Evolutionary conservation across 2,329 filamentous ascomycete genomes (phyloP).

Genomic region (Tolypocladium ovalisporum): DNA sequence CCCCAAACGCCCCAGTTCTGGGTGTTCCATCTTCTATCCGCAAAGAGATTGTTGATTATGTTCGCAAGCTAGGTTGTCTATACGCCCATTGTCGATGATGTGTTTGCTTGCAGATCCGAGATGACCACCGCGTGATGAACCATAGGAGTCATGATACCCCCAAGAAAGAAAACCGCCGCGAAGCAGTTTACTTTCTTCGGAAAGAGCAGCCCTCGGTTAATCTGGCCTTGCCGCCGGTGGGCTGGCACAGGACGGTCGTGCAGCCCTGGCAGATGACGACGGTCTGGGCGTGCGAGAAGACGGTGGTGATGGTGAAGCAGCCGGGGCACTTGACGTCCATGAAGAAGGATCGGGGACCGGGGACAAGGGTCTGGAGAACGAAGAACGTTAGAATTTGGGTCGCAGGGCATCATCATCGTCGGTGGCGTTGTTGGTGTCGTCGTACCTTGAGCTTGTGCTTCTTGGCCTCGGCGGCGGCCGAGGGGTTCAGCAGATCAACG

Average conservation of each 20-base stretch:
- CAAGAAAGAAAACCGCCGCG: slow-evolving; percentile 35
- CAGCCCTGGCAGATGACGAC: slow-evolving; percentile 99
- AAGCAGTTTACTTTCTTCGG: slow-evolving; percentile 89
- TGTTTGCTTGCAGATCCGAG: slow-evolving; percentile 47
- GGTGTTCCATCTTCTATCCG: slow-evolving; percentile 64
- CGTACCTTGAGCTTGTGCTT: slow-evolving; percentile 99
- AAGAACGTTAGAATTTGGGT: slow-evolving; percentile 10
- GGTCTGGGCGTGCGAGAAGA: slow-evolving; percentile 99
- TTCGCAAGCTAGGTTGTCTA: slow-evolving; percentile 37
- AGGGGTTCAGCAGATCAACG: slow-evolving; percentile 99
- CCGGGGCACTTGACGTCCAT: slow-evolving; percentile 99
- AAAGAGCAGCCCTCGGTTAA: slow-evolving; percentile 99
- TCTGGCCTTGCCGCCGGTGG: slow-evolving; percentile 97
- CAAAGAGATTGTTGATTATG: slow-evolving; percentile 36
- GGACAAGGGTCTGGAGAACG: slow-evolving; percentile 67
- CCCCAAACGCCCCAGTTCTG: slow-evolving; percentile 60
- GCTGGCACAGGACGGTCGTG: slow-evolving; percentile 99
- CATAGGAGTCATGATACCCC: slow-evolving; percentile 38
- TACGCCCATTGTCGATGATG: slow-evolving; percentile 36
- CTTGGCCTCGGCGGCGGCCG: slow-evolving; percentile 92
- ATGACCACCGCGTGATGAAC: slow-evolving; percentile 41
- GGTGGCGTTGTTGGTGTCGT: slow-evolving; percentile 8
- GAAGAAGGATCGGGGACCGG: slow-evolving; percentile 97
- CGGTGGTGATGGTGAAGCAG: slow-evolving; percentile 99
- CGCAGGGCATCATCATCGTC: slow-evolving; percentile 1